Percentiles rank a stretch among this genome's conserved stretches.
Conservation (phyloP, 257 asterid species). For the Gynochthodes officinalis region DNA sequence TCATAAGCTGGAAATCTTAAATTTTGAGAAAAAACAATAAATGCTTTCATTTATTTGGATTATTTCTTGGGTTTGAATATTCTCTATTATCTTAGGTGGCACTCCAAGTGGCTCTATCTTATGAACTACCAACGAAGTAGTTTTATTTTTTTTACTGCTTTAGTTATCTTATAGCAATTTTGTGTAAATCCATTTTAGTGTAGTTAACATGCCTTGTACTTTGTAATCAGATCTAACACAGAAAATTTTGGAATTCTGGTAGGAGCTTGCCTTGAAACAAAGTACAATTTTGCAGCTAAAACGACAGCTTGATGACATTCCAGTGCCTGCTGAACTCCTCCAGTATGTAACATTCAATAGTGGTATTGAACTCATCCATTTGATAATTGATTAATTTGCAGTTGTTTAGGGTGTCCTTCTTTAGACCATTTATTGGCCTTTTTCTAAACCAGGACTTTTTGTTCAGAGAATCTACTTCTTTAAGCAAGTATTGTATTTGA, state of each 20-base stretch:
- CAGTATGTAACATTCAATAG: slow-evolving; percentile 48
- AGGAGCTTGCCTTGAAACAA: slow-evolving; percentile 66
- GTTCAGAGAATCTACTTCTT: not conserved
- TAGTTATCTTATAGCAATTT: not conserved
- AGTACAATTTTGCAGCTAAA: slow-evolving; percentile 51
- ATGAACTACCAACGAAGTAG: not conserved
- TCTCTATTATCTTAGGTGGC: not conserved
- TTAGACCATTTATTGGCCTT: not conserved
- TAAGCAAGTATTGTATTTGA: not conserved
- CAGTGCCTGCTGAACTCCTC: slow-evolving; percentile 69
- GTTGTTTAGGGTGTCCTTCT: not conserved
- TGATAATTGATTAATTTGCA: not conserved
- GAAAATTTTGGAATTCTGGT: not conserved
- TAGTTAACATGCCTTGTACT: not conserved
- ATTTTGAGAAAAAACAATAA: not conserved
- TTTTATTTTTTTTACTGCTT: not conserved
- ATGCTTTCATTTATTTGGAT: not conserved
- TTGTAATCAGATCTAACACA: not conserved
- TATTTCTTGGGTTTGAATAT: not conserved
- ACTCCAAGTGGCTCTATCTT: not conserved
- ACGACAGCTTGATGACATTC: slow-evolving; percentile 62
- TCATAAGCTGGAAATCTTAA: not conserved
- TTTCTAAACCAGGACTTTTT: not conserved
- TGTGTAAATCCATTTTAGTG: not conserved
- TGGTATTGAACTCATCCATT: not conserved